Conservation (phyloP, 2,329 filamentous ascomycete species). For the Trichoderma gracile region DNA sequence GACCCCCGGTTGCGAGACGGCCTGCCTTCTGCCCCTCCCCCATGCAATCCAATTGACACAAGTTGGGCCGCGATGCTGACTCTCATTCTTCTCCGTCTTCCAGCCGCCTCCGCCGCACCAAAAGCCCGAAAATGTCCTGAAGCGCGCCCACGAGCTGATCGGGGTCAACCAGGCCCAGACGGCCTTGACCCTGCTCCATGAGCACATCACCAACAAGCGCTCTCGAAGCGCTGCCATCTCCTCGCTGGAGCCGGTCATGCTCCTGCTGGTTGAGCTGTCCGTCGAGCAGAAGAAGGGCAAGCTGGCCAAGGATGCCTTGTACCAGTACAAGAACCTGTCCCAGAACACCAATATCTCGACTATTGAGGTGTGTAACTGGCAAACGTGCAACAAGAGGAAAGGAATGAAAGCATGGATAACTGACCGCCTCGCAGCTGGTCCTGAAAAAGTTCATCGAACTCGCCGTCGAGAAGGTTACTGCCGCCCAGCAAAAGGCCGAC, state of each 20-base stretch:
- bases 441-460: conserved; percentile 98
- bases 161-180: conserved; percentile 91
- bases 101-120: conserved; percentile 95
- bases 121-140: conserved; percentile 98
- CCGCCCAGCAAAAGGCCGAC: conserved; percentile 93
- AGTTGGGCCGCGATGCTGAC: conserved; percentile 34
- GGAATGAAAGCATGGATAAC: conserved; percentile 14
- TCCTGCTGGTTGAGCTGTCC: conserved; percentile 93
- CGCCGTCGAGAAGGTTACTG: conserved; percentile 92
- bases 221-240: conserved; percentile 96
- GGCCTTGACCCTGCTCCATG: conserved; percentile 91
- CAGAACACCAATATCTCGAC: conserved; percentile 98
- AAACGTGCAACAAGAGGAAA: neutral
- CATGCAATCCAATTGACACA: conserved; percentile 10
- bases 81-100: conserved; percentile 26
- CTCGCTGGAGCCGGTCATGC: conserved; percentile 96
- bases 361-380: conserved; percentile 69
- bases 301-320: conserved; percentile 95
- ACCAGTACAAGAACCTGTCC: conserved; percentile 99
- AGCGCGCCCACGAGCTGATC: conserved; percentile 97
- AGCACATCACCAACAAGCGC: conserved; percentile 98
- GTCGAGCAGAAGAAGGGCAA: conserved; percentile 98
- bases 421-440: conserved; percentile 62
- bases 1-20: neutral
- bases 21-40: conserved; percentile 37